Base-by-base conservation (phyloP, 2,329 filamentous ascomycete genomes). In the Cryphonectria radicalis region DNA sequence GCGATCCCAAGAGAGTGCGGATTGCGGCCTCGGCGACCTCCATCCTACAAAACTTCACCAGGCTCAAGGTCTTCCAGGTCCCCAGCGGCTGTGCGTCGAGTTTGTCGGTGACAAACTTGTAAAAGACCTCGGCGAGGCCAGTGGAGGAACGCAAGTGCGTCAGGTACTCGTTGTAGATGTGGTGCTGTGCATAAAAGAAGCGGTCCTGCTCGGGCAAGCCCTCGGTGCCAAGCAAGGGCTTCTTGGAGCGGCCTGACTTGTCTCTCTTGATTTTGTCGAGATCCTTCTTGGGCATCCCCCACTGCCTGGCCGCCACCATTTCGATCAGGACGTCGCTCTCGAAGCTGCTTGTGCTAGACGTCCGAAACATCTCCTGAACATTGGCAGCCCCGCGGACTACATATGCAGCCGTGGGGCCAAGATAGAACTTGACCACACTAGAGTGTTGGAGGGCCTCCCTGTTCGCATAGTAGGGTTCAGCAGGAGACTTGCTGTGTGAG, bases 221-320 rank as follows among this genome's bases (percentile, higher is more conserved):
- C 59, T 72, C 73, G 4, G 68, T 68, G 10, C 73, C 75, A 2
- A 68, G 67, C 4, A 67, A 42, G 6, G 74, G 72, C 1, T 53
- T 60, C 42, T 64, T 57, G 11, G 60, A n/a, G 13, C 80, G 75
- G 0, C 85, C 84, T 70, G 76, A 71, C 53, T 74, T 74, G 53
- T 77, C 76, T 22, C 32, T 53, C 22, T 4, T 50, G 25, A 66
- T 25, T 14, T 50, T 66, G 43, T 35, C n/a, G 7, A 66, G 3
- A 25, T 66, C 63, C 42, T 66, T 53, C 43, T 55, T 37, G 22
- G 42, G 25, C 40, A 53, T 22, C 17, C 42, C 63, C 63, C 63
- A 66, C 25, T 50, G n/a, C 28, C n/a, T 64, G 19, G 22, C 22
- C 6, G 62, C 62, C 14, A 14, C 40, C n/a, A 43, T 13, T 7